A percentile compares a stretch with the other conserved stretches of the same genome.
phyloP scores from a whole-genome alignment of 164 flowering plant genomes.

The Echeveria elegans region DNA sequence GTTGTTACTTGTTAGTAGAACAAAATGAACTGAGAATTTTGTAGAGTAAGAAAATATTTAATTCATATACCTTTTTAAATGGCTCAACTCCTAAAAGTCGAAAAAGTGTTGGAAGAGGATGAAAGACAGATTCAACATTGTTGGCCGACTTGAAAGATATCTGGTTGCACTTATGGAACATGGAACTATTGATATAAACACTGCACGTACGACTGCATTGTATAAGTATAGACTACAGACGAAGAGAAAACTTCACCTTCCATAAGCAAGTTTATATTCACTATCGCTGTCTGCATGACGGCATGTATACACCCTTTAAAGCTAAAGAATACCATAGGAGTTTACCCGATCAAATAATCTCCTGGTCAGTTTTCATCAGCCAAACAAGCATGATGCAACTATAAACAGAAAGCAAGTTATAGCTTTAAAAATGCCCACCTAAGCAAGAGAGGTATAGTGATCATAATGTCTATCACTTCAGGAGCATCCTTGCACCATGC shows the following conservation, averaged over 20 bases:
- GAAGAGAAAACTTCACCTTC: not conserved
- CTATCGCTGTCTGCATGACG: not conserved
- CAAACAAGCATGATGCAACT: not conserved
- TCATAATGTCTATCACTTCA: slow-evolving; percentile 68
- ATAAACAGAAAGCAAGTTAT: not conserved
- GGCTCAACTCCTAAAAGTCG: slow-evolving; percentile 68
- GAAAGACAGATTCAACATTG: slow-evolving; percentile 58
- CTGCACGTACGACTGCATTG: slow-evolving; percentile 25
- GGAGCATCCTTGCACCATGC: slow-evolving; percentile 71
- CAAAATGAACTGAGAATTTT: not conserved
- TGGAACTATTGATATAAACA: slow-evolving; percentile 69
- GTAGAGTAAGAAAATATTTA: not conserved
- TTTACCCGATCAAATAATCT: not conserved
- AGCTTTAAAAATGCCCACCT: slow-evolving; percentile 38
- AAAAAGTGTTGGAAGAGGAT: slow-evolving; percentile 82
- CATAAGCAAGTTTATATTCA: not conserved
- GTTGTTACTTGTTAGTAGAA: not conserved
- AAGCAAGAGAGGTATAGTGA: slow-evolving; percentile 53
- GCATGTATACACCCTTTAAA: not conserved
- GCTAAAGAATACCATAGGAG: not conserved
- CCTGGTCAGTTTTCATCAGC: not conserved
- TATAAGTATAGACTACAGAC: slow-evolving; percentile 7
- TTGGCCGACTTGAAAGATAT: slow-evolving; percentile 52
- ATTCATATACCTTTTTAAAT: slow-evolving; percentile 57
- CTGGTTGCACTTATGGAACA: slow-evolving; percentile 55